Percentiles rank a stretch among this genome's conserved stretches.
Conservation (phyloP, 306 rosid genomes). For the Hippophae gyantsensis region DNA sequence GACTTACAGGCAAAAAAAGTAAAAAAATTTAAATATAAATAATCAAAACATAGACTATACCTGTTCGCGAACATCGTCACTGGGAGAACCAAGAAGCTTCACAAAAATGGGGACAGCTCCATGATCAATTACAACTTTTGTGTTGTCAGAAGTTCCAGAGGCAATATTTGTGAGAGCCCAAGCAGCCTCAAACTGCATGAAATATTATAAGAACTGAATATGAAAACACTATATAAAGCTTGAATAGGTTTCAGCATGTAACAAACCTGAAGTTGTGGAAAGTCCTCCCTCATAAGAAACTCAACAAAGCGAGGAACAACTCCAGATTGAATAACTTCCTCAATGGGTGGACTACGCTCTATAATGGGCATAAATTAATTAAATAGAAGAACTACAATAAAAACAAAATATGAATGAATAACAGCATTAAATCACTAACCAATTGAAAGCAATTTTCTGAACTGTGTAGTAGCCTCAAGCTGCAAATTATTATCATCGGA, state of each 20-base stretch:
- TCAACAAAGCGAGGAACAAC: slow-evolving; percentile 89
- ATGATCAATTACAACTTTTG: slow-evolving; percentile 76
- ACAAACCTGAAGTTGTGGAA: slow-evolving; percentile 77
- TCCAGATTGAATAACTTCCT: slow-evolving; percentile 86
- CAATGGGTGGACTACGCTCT: slow-evolving; percentile 94
- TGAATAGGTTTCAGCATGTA: background rate
- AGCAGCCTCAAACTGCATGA: slow-evolving; percentile 88
- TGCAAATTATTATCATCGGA: slow-evolving; percentile 61
- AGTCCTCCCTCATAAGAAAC: slow-evolving; percentile 73
- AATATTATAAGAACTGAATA: slow-evolving; percentile 6
- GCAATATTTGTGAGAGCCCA: slow-evolving; percentile 98
- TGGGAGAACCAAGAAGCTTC: slow-evolving; percentile 70
- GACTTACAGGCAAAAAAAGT: too few species aligned
- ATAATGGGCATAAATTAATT: background rate
- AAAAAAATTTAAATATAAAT: background rate
- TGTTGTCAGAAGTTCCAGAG: slow-evolving; percentile 89
- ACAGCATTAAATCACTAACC: slow-evolving; percentile 38
- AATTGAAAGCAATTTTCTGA: slow-evolving; percentile 89
- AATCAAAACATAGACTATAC: slow-evolving; percentile 21
- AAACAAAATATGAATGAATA: background rate
- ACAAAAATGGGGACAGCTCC: slow-evolving; percentile 91
- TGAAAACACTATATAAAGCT: background rate
- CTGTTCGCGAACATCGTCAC: slow-evolving; percentile 97
- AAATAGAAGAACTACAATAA: background rate
- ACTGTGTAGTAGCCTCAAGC: slow-evolving; percentile 91